phyloP scores from a whole-genome alignment of 768 basidiomycete species.

The Suillus bovinus region DNA sequence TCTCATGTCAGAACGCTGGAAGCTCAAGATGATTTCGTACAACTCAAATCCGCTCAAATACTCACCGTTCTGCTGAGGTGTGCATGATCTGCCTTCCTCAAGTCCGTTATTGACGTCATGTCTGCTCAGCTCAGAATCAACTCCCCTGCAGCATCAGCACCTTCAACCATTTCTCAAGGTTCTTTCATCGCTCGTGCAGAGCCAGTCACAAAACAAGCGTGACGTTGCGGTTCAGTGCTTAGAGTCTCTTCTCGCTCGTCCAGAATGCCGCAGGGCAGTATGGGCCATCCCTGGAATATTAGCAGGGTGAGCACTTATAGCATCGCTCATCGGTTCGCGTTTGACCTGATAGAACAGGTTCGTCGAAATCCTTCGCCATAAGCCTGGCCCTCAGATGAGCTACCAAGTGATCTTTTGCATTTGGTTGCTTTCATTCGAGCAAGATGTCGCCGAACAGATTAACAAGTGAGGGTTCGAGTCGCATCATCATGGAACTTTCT shows the following conservation, averaged over 20 bases:
- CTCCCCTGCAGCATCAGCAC: conserved; percentile 49
- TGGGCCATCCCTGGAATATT: conserved; percentile 76
- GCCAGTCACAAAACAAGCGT: conserved; percentile 62
- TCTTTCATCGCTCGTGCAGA: conserved; percentile 63
- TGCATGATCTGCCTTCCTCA: conserved; percentile 14
- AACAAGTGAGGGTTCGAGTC: conserved; percentile 62
- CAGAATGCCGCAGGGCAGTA: conserved; percentile 75
- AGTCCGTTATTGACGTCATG: conserved; percentile 8
- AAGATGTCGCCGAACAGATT: conserved; percentile 79
- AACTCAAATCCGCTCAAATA: conserved; percentile 86
- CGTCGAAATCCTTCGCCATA: conserved; percentile 78
- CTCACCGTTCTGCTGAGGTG: conserved; percentile 83
- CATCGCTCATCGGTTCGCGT: too few relatives aligned
- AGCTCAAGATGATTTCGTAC: conserved; percentile 92
- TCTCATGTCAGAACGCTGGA: conserved; percentile 63
- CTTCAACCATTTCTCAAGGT: conserved; percentile 60
- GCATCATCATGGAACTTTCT: conserved; percentile 1
- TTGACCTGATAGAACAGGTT: conserved; percentile 46
- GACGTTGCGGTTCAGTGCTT: conserved; percentile 93
- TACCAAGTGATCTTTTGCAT: conserved; percentile 93
- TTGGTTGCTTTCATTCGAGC: conserved; percentile 93
- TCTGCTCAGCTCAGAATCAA: conserved; percentile 46
- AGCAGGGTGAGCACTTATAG: conserved; percentile 49
- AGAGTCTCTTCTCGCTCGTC: conserved; percentile 80
- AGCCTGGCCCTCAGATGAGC: conserved; percentile 88